These are phyloP conservation scores for Lignosus rhinocerotis DNA, from an alignment of 1,284 basidiomycete species.

Conservation along the genomic window DNA sequence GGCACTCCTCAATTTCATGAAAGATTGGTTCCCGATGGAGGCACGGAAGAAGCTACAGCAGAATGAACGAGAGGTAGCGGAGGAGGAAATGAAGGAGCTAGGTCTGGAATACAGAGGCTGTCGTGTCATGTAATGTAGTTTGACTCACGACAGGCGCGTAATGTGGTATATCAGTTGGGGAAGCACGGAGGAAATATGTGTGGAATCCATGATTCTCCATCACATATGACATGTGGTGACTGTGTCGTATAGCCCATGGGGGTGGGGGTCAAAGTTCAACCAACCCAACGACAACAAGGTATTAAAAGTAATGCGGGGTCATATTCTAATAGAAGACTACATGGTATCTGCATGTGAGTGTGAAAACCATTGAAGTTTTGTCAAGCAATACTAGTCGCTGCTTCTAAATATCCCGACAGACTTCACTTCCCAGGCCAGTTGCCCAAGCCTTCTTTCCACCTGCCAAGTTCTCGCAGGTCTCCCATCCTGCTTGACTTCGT, in stretches of 20 bases:
- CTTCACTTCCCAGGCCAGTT: neutral
- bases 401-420: neutral
- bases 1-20: constrained; percentile 83
- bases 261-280: no score
- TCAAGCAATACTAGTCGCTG: neutral
- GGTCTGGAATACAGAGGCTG: constrained; percentile 47
- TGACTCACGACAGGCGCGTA: no score
- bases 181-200: no score
- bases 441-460: neutral
- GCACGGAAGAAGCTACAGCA: constrained; percentile 74
- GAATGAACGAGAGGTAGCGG: constrained; percentile 77
- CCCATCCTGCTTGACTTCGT: constrained; percentile 9
- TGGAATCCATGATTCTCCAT: no score
- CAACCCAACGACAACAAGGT: no score
- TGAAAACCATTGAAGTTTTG: neutral
- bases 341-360: no score
- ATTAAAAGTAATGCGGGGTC: no score
- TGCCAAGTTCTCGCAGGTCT: neutral
- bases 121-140: constrained; percentile 27
- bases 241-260: no score
- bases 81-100: constrained; percentile 71
- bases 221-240: no score
- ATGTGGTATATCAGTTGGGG: no score
- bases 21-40: constrained; percentile 92
- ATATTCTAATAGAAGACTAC: no score